phyloP scores from a whole-genome alignment of 768 basidiomycete genomes.

The Tulasnella sp. region DNA sequence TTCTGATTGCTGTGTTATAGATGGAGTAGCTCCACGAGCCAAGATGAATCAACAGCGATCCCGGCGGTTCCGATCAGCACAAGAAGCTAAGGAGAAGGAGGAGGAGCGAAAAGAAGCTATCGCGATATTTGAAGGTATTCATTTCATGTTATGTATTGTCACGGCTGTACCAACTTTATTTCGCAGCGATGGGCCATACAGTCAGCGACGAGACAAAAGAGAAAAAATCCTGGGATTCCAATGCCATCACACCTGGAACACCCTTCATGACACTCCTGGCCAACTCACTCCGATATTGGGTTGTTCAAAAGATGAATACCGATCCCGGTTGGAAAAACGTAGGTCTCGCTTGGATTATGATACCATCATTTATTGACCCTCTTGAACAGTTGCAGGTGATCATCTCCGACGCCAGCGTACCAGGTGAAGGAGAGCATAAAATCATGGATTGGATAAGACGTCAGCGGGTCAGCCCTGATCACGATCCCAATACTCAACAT shows the following conservation, averaged over 20 bases:
- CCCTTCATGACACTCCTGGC: slow-evolving; percentile 96
- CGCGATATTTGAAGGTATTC: slow-evolving; percentile 68
- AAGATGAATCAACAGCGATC: slow-evolving; percentile 99
- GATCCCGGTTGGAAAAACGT: slow-evolving; percentile 95
- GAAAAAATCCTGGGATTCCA: slow-evolving; percentile 89
- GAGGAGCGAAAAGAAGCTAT: slow-evolving; percentile 74
- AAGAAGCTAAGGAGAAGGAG: slow-evolving; percentile 91
- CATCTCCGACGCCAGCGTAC: slow-evolving; percentile 92
- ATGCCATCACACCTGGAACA: slow-evolving; percentile 95
- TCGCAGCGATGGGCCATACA: slow-evolving; percentile 79
- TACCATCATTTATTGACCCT: not conserved
- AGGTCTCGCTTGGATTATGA: slow-evolving; percentile 20
- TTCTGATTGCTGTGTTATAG: slow-evolving; percentile 28
- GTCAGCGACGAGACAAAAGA: slow-evolving; percentile 63
- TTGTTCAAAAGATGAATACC: slow-evolving; percentile 83
- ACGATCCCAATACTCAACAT: slow-evolving; percentile 90
- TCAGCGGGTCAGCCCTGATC: slow-evolving; percentile 72
- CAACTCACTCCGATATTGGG: slow-evolving; percentile 85
- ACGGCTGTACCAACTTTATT: not conserved
- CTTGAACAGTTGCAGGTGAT: slow-evolving; percentile 70
- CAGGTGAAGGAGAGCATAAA: slow-evolving; percentile 99
- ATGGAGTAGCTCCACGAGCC: slow-evolving; percentile 93
- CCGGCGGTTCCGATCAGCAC: slow-evolving; percentile 84
- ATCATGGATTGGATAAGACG: slow-evolving; percentile 98
- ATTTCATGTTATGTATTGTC: not conserved